Evolutionary conservation across 1,284 basidiomycete genomes (phyloP).

Genomic region (Pascua guehoae): DNA sequence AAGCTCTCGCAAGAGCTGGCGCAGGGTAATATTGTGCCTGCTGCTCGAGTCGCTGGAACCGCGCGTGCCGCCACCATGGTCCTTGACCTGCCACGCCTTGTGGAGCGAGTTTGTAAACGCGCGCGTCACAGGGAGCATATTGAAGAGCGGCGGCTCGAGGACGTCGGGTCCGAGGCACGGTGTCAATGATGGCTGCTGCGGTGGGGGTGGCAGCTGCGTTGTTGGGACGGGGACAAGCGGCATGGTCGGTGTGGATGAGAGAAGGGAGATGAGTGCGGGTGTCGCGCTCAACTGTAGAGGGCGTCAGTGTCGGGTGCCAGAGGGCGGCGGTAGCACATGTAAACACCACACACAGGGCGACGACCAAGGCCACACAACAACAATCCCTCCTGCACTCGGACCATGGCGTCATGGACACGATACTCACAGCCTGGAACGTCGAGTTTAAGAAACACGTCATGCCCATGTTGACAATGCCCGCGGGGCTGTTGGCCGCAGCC

Average conservation of each 20-base stretch:
- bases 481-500: slow-evolving; percentile 29
- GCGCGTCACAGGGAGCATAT: slow-evolving; percentile 42
- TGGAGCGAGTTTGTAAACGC: slow-evolving; percentile 40
- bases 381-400: background rate
- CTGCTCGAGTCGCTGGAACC: slow-evolving; percentile 29
- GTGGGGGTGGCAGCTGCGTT: slow-evolving; percentile 28
- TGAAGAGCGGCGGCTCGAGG: slow-evolving; percentile 42
- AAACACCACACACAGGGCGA: background rate
- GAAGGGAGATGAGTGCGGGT: slow-evolving; percentile 32
- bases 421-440: slow-evolving; percentile 63
- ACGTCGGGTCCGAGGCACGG: slow-evolving; percentile 41
- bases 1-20: slow-evolving; percentile 64
- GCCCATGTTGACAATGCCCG: slow-evolving; percentile 74
- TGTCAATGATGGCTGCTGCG: slow-evolving; percentile 27
- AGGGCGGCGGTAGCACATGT: background rate
- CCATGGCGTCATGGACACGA: background rate
- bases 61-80: slow-evolving; percentile 36
- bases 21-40: slow-evolving; percentile 33
- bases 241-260: slow-evolving; percentile 26
- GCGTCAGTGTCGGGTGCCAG: background rate
- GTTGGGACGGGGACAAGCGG: slow-evolving; percentile 18
- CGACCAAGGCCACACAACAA: background rate
- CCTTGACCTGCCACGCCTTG: slow-evolving; percentile 46
- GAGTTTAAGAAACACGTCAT: slow-evolving; percentile 94
- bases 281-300: slow-evolving; percentile 33